Percentiles rank a stretch among this genome's conserved stretches.
These are phyloP conservation scores for Acacia melanoxylon DNA, from an alignment of 306 rosid genomes.

Conservation along the genomic window DNA sequence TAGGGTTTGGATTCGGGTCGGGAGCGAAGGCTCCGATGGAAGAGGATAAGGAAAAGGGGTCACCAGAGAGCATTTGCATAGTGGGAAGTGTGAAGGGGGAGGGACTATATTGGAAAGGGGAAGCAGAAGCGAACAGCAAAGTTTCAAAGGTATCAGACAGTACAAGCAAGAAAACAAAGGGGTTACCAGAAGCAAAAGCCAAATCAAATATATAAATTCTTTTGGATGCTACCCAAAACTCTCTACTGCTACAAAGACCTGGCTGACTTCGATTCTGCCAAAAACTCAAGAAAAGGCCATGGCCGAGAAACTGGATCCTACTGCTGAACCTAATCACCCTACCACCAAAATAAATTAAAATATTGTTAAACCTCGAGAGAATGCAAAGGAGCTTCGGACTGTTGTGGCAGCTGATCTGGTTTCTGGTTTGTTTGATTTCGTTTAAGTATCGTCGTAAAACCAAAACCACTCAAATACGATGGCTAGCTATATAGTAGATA, in stretches of 20 bases:
- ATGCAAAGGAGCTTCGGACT: constrained; percentile 40
- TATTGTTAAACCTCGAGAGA: constrained; percentile 27
- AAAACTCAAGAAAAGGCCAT: constrained; percentile 72
- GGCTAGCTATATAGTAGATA: neutral
- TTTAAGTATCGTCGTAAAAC: constrained; percentile 50
- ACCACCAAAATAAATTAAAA: neutral
- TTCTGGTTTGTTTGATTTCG: constrained; percentile 54
- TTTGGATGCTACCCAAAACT: constrained; percentile 53
- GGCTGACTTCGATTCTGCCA: constrained; percentile 56
- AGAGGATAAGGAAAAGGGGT: constrained; percentile 69
- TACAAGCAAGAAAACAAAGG: constrained; percentile 59
- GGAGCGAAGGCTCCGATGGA: constrained; percentile 51
- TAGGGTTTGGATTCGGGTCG: constrained; percentile 53
- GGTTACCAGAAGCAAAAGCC: constrained; percentile 47
- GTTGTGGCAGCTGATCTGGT: constrained; percentile 43
- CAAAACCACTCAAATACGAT: constrained; percentile 35
- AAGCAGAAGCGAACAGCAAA: constrained; percentile 44
- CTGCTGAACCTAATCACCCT: constrained; percentile 35
- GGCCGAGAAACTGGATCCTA: constrained; percentile 40
- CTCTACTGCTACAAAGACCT: constrained; percentile 17
- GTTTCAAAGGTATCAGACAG: constrained; percentile 50
- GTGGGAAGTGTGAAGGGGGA: neutral
- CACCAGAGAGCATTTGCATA: constrained; percentile 60
- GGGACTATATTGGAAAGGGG: constrained; percentile 16
- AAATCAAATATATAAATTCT: constrained; percentile 45